Evolutionary conservation across 257 asterid species (phyloP).

Genomic region (Rehmannia glutinosa): DNA sequence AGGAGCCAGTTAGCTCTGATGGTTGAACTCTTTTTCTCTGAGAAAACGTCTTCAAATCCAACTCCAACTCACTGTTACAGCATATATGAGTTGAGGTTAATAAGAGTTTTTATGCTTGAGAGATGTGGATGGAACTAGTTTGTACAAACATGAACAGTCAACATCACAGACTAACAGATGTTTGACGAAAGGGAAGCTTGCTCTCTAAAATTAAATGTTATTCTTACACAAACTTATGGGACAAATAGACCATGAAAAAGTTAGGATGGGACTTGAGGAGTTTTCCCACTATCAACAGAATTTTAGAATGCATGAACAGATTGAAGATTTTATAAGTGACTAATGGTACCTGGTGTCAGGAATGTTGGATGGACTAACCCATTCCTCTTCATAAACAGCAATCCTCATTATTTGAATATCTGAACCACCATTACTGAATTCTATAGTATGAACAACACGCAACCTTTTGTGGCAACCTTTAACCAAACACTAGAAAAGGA

Average conservation of each 20-base stretch:
- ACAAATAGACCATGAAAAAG: no score
- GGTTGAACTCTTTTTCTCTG: conserved; percentile 93
- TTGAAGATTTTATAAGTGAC: not conserved
- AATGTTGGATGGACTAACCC: conserved; percentile 83
- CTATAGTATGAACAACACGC: conserved; percentile 92
- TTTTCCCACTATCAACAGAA: no score
- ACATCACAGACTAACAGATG: no score
- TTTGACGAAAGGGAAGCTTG: no score
- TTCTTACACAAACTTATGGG: no score
- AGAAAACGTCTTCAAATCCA: conserved; percentile 79
- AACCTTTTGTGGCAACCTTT: conserved; percentile 97
- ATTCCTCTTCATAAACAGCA: conserved; percentile 94
- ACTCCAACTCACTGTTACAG: conserved; percentile 53
- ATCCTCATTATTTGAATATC: conserved; percentile 92
- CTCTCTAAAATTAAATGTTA: no score
- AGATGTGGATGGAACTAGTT: no score
- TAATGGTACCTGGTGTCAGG: conserved; percentile 59
- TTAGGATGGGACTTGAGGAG: no score
- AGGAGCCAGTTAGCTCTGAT: conserved; percentile 77
- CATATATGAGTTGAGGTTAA: not conserved
- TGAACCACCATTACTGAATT: conserved; percentile 87
- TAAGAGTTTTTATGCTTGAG: no score
- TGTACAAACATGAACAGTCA: no score
- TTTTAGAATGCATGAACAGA: conserved; percentile 7
- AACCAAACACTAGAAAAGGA: conserved; percentile 71